Base-by-base conservation (phyloP, 2,329 filamentous ascomycete genomes). In the Colletotrichum lentis region DNA sequence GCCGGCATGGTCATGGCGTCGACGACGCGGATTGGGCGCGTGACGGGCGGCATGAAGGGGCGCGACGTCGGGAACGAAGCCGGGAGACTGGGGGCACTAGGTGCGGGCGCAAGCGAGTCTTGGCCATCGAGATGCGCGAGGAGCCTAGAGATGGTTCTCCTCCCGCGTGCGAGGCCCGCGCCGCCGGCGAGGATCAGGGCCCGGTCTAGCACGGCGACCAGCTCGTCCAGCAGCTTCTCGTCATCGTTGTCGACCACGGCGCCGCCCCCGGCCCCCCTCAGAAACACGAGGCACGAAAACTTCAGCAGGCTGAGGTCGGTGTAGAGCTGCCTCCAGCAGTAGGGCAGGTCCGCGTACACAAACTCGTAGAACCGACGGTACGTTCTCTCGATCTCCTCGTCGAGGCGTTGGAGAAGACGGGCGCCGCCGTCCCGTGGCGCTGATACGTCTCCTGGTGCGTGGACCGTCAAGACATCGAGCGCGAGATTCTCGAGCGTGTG, bases 161-260 rank as follows among this genome's bases (percentile, higher is more conserved):
- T 74, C 8, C 86, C 84, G 63, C 91, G 81, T 1, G 75, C 66
- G 37, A 76, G 71, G 0, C 85, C 82, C 1, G 87, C 86, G 0
- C 86, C 90, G 1, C 91, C 92, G 0, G 92, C 87, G 62, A 94
- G 85, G 53, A 97, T 92, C 52, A 96, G 78, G 0, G 91, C 90
- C 76, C 89, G 88, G 73, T 97, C 94, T 2, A 98, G 83, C 1
- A 84, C 79, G 61, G 84, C 83, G 41, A 97, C 85, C 2, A 91
- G 81, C 1, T 82, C 77, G 41, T 86, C 83, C 4, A 94, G 75
- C 78, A 41, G 72, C 31, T 69, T 57, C 35, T 73, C 72, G 7
- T 71, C 64, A 1, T 71, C 67, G 12, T n/a, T 5, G 4, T 37
- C 43, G 8, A 52, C 54, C 3, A 37, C 56, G 10, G 46, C 55